Evolutionary conservation across 2,329 filamentous ascomycete genomes (phyloP), one percentile per base, ranked within the genome.

Genomic region (Claviceps fusiformis): DNA sequence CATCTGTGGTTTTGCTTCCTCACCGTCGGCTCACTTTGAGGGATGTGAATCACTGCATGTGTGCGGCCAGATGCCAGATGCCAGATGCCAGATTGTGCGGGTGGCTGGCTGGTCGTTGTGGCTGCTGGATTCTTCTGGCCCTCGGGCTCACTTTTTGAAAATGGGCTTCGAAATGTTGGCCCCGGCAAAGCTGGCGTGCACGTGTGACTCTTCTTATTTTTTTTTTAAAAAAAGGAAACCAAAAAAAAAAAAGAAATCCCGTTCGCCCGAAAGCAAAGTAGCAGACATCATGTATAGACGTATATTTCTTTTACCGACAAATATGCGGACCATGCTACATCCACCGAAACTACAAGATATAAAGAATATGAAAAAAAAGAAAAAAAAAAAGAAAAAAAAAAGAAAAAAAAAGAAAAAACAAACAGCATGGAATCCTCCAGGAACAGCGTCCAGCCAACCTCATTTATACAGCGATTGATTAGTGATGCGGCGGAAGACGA

Each of bases 401-500:
- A 19, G 29, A 43, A 17, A 17, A 17, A 43, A 17, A 43, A 3
- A 17, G 15, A n/a, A 43, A 43, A 43, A 43, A 43, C 5, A n/a
- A 33, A 48, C 46, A 19, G 27, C 47, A 15, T 19, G 29, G 17
- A 5, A 44, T 9, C 17, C 19, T n/a, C 19, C 52, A 57, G 50
- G 54, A 41, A 55, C 31, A 46, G 19, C 10, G 13, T 37, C 3
- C n/a, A 53, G 24, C n/a, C 56, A 33, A 41, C 17, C 13, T 52
- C 43, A 53, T 55, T 47, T 45, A 31, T 54, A 47, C 39, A 58
- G 50, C 44, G 24, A 29, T 37, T 47, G 15, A 47, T 46, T 50
- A 49, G 50, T 53, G 41, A 29, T 44, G 44, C 19, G 5, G 13
- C 7, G 6, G 44, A 45, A 45, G 29, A 41, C 3, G 52, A 39